Evolutionary conservation across 2,329 filamentous ascomycete species (phyloP).

Genomic region (Colletotrichum plurivorum): DNA sequence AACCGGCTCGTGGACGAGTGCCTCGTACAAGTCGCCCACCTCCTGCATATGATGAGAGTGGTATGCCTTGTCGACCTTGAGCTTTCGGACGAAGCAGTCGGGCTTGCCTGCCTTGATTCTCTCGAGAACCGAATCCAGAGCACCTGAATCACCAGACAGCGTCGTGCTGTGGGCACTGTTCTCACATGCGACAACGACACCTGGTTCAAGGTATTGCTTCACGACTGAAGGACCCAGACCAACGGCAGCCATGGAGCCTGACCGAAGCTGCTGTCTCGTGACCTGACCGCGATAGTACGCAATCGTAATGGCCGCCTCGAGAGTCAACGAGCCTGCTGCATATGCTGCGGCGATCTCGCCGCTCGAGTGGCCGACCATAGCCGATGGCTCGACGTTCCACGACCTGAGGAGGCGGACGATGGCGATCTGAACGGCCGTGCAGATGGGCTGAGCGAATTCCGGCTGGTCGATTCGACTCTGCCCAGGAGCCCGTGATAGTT

Average conservation of each 20-base stretch:
- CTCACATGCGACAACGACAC: slow-evolving; percentile 24
- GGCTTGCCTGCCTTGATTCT: slow-evolving; percentile 34
- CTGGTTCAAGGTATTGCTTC: background rate
- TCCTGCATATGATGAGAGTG: slow-evolving; percentile 23
- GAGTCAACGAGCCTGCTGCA: slow-evolving; percentile 52
- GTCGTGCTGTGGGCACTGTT: slow-evolving; percentile 19
- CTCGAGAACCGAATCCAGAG: slow-evolving; percentile 6
- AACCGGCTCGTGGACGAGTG: background rate
- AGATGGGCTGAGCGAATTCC: slow-evolving; percentile 44
- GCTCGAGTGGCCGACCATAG: slow-evolving; percentile 58
- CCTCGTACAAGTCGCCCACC: background rate
- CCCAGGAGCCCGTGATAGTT: background rate
- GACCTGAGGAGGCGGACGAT: slow-evolving; percentile 54
- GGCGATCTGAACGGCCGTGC: slow-evolving; percentile 56
- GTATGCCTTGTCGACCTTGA: slow-evolving; percentile 29
- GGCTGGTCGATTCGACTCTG: slow-evolving; percentile 23
- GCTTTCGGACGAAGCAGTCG: background rate
- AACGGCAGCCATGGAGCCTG: slow-evolving; percentile 12
- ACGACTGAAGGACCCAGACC: background rate
- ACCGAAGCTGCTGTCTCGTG: slow-evolving; percentile 29
- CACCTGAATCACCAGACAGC: slow-evolving; percentile 16
- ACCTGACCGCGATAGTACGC: slow-evolving; percentile 46
- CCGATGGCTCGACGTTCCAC: slow-evolving; percentile 49
- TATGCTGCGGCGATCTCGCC: slow-evolving; percentile 63
- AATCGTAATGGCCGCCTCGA: slow-evolving; percentile 52